Base-by-base conservation (phyloP, 495 filamentous ascomycete species). In the Penicillium malachiteum region DNA sequence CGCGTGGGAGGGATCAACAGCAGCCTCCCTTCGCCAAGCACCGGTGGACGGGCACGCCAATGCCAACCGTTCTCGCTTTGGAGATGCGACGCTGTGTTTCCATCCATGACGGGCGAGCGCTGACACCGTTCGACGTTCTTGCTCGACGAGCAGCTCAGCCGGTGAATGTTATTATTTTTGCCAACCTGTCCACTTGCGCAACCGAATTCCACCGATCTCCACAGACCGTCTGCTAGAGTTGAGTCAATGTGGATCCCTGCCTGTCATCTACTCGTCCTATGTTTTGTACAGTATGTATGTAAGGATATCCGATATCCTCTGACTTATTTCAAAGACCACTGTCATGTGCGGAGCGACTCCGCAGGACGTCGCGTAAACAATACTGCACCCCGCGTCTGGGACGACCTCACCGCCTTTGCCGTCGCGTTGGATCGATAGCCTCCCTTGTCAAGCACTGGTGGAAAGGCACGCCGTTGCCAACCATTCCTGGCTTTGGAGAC, bases 371-470 rank as follows among this genome's bases (percentile, higher is more conserved):
- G 42, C 42, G 42, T 31, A 45, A 45, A 45, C 42, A 45, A 31
- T 7, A 13, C 21, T 14, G 42, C 21, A 1, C 6, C 42, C 2
- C 42, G 42, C 42, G 42, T 45, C 42, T 45, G 10, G 42, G 42
- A 45, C 1, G 21, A 31, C 42, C 42, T 7, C 42, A 45, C 42
- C 42, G 42, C 42, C 21, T 45, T 45, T 45, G 21, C 42, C 21
- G 42, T 45, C 42, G 42, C 42, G 42, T 45, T n/a, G 7, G 21
- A 45, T n/a, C n/a, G n/a, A n/a, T n/a, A n/a, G n/a, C n/a, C n/a
- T n/a, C n/a, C n/a, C n/a, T n/a, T n/a, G n/a, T n/a, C n/a, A n/a
- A n/a, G n/a, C n/a, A n/a, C 10, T 13, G 10, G 21, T 45, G 21
- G 21, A 45, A 7, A 11, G 42, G 21, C 7, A 30, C 8, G 42